Evolutionary conservation across 352 stramenopile genomes (phyloP).

Genomic region (Phytophthora palmivora): DNA sequence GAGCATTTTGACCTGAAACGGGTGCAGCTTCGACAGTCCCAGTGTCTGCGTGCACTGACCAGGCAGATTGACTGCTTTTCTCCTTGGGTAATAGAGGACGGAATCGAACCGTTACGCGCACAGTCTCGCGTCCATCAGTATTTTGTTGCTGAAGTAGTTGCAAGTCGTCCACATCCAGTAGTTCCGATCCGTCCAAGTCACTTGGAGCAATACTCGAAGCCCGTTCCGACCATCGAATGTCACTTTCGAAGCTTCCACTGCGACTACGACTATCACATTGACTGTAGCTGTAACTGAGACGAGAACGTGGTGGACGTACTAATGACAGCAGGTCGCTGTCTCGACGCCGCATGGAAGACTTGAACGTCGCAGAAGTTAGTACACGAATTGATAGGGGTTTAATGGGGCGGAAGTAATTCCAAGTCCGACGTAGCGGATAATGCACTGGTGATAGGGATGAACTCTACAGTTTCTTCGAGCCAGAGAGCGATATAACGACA

Average conservation of each 20-base stretch:
- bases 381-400: background rate
- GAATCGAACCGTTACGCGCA: constrained; percentile 53
- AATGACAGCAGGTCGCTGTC: constrained; percentile 37
- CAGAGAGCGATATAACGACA: constrained; percentile 23
- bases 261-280: constrained; percentile 44
- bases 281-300: constrained; percentile 41
- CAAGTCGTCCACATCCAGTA: constrained; percentile 46
- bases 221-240: constrained; percentile 27
- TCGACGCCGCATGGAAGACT: constrained; percentile 36
- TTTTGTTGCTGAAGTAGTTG: constrained; percentile 34
- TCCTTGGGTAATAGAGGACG: constrained; percentile 42
- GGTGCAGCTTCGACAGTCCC: constrained; percentile 39
- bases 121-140: constrained; percentile 31
- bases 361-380: background rate
- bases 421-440: constrained; percentile 16
- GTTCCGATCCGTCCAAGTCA: constrained; percentile 39
- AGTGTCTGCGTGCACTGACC: constrained; percentile 42
- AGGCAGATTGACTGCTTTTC: constrained; percentile 37
- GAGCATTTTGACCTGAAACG: constrained; percentile 19
- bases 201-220: constrained; percentile 25
- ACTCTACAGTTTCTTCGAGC: constrained; percentile 5
- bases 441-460: background rate
- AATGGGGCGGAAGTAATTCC: constrained; percentile 15
- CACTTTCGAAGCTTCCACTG: constrained; percentile 42
- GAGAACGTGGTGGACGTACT: constrained; percentile 8